Percentiles rank a stretch among this genome's conserved stretches.
Evolutionary conservation across 192 early-diverging fungal genomes (phyloP).

Genomic region (Tieghemiomyces parasiticus): DNA sequence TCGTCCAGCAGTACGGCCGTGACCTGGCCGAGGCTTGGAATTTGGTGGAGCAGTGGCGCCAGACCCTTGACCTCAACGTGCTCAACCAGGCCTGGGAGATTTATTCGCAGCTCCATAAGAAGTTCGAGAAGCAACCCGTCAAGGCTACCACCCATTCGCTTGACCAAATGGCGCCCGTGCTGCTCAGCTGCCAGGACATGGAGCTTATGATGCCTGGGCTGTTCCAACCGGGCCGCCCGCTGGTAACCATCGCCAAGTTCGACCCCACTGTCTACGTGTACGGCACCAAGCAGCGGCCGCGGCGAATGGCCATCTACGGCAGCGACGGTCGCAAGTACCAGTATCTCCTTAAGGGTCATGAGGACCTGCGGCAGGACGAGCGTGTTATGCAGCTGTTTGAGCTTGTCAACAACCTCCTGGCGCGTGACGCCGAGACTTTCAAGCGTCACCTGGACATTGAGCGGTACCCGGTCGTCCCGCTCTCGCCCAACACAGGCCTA

Average conservation of each 20-base stretch:
- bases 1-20: constrained; percentile 79
- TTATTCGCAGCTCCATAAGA: constrained; percentile 60
- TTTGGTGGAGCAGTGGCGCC: constrained; percentile 57
- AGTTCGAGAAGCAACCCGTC: constrained; percentile 68
- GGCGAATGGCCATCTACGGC: constrained; percentile 68
- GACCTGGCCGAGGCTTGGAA: constrained; percentile 76
- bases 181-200: constrained; percentile 67
- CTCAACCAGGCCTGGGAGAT: constrained; percentile 90
- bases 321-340: constrained; percentile 82
- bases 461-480: constrained; percentile 77
- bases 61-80: constrained; percentile 60
- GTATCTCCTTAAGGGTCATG: constrained; percentile 90
- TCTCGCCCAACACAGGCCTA: constrained; percentile 88
- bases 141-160: constrained; percentile 71
- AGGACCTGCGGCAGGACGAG: constrained; percentile 97
- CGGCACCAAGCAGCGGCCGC: constrained; percentile 84
- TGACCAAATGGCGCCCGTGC: constrained; percentile 77
- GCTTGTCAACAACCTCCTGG: constrained; percentile 82
- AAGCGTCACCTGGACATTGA: constrained; percentile 83
- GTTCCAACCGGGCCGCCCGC: constrained; percentile 71
- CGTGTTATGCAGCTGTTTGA: constrained; percentile 98
- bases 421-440: constrained; percentile 70
- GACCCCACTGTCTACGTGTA: constrained; percentile 66
- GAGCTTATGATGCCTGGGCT: constrained; percentile 79
- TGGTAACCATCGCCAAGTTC: constrained; percentile 83